Conservation (phyloP, 495 filamentous ascomycete species). For the Penicillium robsamsonii region DNA sequence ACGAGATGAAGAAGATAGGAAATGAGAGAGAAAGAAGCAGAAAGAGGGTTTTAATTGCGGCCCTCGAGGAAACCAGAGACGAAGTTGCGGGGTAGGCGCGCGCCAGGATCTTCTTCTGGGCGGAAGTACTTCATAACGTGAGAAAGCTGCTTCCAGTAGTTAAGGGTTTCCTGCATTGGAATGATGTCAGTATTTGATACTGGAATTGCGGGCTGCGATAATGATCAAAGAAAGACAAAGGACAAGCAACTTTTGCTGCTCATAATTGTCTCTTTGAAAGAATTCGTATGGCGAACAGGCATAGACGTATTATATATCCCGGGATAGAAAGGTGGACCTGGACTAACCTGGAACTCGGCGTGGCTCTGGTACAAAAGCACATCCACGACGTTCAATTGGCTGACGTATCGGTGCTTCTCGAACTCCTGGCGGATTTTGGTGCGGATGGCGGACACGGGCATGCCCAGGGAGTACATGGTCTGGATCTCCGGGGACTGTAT, state of each 20-base stretch:
- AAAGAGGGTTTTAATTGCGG: slow-evolving; percentile 40
- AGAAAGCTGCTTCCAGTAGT: slow-evolving; percentile 97
- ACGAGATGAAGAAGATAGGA: slow-evolving; percentile 25
- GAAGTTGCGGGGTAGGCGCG: slow-evolving; percentile 79
- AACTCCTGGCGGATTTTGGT: slow-evolving; percentile 97
- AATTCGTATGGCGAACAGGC: neutral
- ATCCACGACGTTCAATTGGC: slow-evolving; percentile 82
- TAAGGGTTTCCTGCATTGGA: slow-evolving; percentile 79
- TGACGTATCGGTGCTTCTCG: slow-evolving; percentile 90
- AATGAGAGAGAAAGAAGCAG: slow-evolving; percentile 18
- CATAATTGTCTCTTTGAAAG: neutral
- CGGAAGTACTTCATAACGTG: slow-evolving; percentile 98
- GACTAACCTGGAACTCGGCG: slow-evolving; percentile 77
- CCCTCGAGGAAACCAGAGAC: slow-evolving; percentile 89
- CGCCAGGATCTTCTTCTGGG: slow-evolving; percentile 77
- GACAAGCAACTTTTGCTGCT: neutral
- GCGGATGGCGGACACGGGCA: slow-evolving; percentile 83
- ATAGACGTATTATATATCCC: neutral
- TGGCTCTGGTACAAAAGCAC: slow-evolving; percentile 84
- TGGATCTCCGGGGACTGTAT: slow-evolving; percentile 90
- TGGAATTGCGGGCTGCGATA: neutral
- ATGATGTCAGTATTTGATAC: slow-evolving; percentile 7
- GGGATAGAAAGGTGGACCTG: neutral
- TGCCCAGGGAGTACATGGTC: slow-evolving; percentile 87
- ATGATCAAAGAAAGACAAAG: neutral